These are phyloP conservation scores for Pseudogymnoascus sp. DNA, from an alignment of 2,329 filamentous ascomycete genomes.

Conservation along the genomic window DNA sequence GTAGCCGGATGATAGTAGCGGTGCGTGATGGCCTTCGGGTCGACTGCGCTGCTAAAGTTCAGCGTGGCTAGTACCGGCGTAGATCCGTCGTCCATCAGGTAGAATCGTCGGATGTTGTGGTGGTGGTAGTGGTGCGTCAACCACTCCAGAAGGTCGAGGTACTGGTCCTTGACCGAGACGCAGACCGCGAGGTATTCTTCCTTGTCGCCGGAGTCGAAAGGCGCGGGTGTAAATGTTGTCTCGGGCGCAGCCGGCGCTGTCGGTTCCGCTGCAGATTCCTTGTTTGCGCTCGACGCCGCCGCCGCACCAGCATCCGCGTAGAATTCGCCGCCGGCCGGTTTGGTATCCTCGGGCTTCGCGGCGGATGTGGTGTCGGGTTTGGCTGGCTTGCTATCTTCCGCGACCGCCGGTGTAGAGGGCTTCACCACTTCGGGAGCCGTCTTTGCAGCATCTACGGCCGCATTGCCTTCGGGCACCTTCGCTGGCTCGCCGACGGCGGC, in stretches of 20 bases:
- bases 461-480: background rate
- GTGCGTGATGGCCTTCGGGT: constrained; percentile 21
- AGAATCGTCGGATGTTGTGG: constrained; percentile 22
- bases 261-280: background rate
- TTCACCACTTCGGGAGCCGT: background rate
- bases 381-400: background rate
- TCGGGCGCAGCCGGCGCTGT: background rate
- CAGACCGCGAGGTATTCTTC: constrained; percentile 24
- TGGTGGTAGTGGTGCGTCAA: constrained; percentile 24
- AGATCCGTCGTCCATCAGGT: constrained; percentile 25
- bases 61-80: constrained; percentile 17
- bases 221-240: background rate
- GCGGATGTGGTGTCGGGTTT: background rate
- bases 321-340: background rate
- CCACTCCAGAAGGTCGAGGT: constrained; percentile 21
- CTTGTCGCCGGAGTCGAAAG: background rate
- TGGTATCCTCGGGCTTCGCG: background rate
- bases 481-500: background rate
- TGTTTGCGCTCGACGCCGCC: background rate
- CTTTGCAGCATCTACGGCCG: background rate
- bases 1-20: constrained; percentile 17
- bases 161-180: constrained; percentile 20
- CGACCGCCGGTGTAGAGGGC: background rate
- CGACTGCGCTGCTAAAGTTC: constrained; percentile 13
- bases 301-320: background rate